Evolutionary conservation across 176 grass and related monocot genomes (phyloP), one percentile per base, ranked within the genome.

Genomic region (Luzula sylvatica): DNA sequence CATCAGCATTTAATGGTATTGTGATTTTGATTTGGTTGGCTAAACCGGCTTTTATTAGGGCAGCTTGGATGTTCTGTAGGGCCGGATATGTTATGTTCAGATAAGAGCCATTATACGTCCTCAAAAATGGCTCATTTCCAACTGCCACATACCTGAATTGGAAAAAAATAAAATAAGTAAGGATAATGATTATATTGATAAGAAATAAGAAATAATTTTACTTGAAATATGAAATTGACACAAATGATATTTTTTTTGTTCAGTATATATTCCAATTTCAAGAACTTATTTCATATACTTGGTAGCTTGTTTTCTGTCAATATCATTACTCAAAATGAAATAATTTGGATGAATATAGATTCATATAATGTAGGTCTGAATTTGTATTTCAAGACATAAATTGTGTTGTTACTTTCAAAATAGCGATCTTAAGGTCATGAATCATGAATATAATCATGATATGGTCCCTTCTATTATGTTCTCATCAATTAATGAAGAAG

Each of bases 41-140:
- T 1, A 94, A 46, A 0, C 87, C 87, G 22, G 87, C 87, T 74
- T 82, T 69, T 18, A 29, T 53, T 42, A 94, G 74, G 43, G 87
- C 87, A 42, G 82, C 66, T 51, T 94, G 87, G 16, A 94, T 32
- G 73, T 65, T 86, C 65, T 94, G 87, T 74, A 94, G 64, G 55
- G 87, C 87, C 46, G 87, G 87, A 48, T 78, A 82, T 45, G 82
- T 86, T 42, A 69, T 70, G 27, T 94, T 70, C 44, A 94, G 74
- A 64, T 66, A 94, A 32, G 54, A 75, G 26, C 87, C 87, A 42
- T 86, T 86, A 56, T 78, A 94, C 20, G 87, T 86, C 66, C 27
- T 0, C 40, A 94, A 66, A 72, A 94, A 86, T 30, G 87, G 87
- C 66, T 94, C 87, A 1, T 94, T 94, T 40, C 87, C 87, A 0